Evolutionary conservation across 2,329 filamentous ascomycete species (phyloP), one percentile per base, ranked within the genome.

Genomic region (Alternaria tenuissima): DNA sequence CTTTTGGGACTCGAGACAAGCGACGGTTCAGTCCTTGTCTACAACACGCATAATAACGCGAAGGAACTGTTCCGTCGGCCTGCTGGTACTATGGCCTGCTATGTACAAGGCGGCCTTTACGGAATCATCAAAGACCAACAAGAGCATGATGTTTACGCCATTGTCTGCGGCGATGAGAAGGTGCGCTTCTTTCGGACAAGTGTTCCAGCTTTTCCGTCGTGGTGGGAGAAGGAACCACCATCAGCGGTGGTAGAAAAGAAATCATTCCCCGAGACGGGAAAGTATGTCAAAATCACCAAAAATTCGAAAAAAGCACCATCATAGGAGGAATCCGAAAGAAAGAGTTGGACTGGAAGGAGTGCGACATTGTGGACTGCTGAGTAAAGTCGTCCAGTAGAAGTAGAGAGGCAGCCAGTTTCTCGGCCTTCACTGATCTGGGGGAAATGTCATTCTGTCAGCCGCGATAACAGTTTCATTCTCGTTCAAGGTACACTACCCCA

Each of bases 21-120:
- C 2, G 72, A 75, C 4, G 68, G 73, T 5, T 67, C 67, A 0
- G 66, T 52, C 3, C 47, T 76, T 1, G 55, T 75, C 3, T 76
- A 73, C 53, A 62, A 75, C 26, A 61, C 53, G 1, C 36, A 66
- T 9, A 66, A 49, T 9, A 75, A 75, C 38, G 39, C 62, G 4
- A 75, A 76, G 47, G 71, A 76, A 55, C 39, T 74, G 7, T 73
- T 74, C 36, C 62, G 58, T 47, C 66, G 66, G n/a, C 54, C 66
- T 5, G 57, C 55, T 16, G 68, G 70, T 8, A 41, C 52, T 9
- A 16, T 54, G 4, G 52, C 36, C 28, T 44, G 47, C 3, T 66
- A 56, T 32, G 55, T 66, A 7, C 24, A 39, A 12, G n/a, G 52
- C 7, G 52, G 63, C 1, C 64, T 75, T 24, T 67, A 72, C 52